phyloP scores from a whole-genome alignment of 176 grass and related monocot genomes.

The Lolium rigidum region DNA sequence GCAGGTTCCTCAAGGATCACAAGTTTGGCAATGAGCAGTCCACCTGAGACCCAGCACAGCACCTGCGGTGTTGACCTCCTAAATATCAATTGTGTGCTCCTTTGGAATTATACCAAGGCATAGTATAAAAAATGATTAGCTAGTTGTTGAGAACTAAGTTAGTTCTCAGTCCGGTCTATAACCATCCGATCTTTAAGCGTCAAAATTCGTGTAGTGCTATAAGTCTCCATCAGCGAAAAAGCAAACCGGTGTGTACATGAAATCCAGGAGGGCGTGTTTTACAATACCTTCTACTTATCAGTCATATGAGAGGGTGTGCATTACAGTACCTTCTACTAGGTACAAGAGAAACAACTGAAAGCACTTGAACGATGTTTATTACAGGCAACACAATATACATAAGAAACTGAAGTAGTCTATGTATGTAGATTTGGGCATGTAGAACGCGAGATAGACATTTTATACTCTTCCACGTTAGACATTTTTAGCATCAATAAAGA shows the following conservation, averaged over 20 bases:
- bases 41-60: not conserved
- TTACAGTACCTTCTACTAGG: no score
- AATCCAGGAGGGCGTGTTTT: no score
- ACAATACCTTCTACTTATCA: no score
- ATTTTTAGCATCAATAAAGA: not conserved
- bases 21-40: slow-evolving; percentile 41
- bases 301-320: no score
- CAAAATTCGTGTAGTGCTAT: no score
- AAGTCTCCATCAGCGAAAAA: no score
- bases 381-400: not conserved
- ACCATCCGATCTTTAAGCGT: no score
- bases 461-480: not conserved
- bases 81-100: not conserved
- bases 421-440: not conserved
- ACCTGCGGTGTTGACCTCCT: not conserved
- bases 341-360: not conserved
- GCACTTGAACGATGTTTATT: not conserved
- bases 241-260: no score
- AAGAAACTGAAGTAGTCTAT: slow-evolving; percentile 1
- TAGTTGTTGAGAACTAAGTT: no score
- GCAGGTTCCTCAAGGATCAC: slow-evolving; percentile 58
- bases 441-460: not conserved
- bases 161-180: no score
- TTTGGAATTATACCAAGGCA: no score
- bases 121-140: no score